Conservation (phyloP, 1,284 basidiomycete species). For the Moesziomyces parantarcticus region DNA sequence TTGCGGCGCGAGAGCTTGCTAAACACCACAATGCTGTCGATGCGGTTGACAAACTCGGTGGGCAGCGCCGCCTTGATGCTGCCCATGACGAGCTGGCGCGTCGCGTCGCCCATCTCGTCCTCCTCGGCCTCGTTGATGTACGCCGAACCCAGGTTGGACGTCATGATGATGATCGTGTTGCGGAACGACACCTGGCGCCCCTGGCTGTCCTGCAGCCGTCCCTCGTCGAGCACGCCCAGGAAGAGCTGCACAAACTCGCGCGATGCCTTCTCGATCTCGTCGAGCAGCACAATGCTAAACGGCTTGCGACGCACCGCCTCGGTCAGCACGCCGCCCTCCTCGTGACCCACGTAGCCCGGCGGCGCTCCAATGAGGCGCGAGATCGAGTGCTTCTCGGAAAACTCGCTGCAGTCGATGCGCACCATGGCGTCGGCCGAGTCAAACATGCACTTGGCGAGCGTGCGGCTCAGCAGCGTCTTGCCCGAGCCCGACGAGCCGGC, state of each 20-base stretch:
- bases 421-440: slow-evolving; percentile 73
- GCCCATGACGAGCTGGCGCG: slow-evolving; percentile 68
- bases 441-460: slow-evolving; percentile 70
- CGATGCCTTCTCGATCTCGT: slow-evolving; percentile 77
- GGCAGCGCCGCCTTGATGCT: slow-evolving; percentile 72
- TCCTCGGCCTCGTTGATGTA: slow-evolving; percentile 72
- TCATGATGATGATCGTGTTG: slow-evolving; percentile 69
- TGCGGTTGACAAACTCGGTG: slow-evolving; percentile 73
- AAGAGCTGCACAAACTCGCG: slow-evolving; percentile 87
- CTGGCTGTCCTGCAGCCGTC: slow-evolving; percentile 78
- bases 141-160: slow-evolving; percentile 72
- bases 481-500: slow-evolving; percentile 70
- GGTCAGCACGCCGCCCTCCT: slow-evolving; percentile 79
- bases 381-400: slow-evolving; percentile 72
- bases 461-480: slow-evolving; percentile 72
- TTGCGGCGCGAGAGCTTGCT: slow-evolving; percentile 71
- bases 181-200: slow-evolving; percentile 66
- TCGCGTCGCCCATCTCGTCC: slow-evolving; percentile 70
- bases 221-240: slow-evolving; percentile 89
- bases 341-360: slow-evolving; percentile 87
- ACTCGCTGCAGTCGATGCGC: slow-evolving; percentile 72
- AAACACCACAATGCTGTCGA: slow-evolving; percentile 72
- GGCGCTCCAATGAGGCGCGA: slow-evolving; percentile 72
- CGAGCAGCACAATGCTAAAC: slow-evolving; percentile 67
- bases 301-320: slow-evolving; percentile 68